phyloP scores from a whole-genome alignment of 306 rosid genomes.

The Boehmeria nivea region DNA sequence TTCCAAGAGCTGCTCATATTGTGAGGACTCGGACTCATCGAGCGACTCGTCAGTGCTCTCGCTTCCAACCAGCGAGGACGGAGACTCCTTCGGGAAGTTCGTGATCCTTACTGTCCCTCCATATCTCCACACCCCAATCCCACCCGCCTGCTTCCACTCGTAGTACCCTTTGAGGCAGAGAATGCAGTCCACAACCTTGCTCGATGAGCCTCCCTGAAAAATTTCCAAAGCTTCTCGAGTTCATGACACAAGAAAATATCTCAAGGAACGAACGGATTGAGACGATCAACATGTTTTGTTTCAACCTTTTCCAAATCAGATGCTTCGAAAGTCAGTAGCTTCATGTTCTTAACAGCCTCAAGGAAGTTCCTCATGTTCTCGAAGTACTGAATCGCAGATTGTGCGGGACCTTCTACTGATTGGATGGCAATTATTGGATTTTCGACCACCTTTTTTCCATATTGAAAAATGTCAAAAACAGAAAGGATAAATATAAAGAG shows the following conservation, averaged over 20 bases:
- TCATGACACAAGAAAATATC: background rate
- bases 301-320: slow-evolving; percentile 89
- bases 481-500: background rate
- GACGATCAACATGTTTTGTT: background rate
- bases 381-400: slow-evolving; percentile 91
- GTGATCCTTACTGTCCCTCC: slow-evolving; percentile 93
- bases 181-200: slow-evolving; percentile 93
- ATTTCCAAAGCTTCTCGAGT: slow-evolving; percentile 6
- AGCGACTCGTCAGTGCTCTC: slow-evolving; percentile 70
- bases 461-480: background rate
- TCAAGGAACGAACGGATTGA: background rate
- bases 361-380: slow-evolving; percentile 94
- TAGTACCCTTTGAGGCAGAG: slow-evolving; percentile 89
- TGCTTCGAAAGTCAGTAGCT: slow-evolving; percentile 90
- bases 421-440: slow-evolving; percentile 55
- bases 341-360: slow-evolving; percentile 79
- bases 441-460: slow-evolving; percentile 63
- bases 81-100: slow-evolving; percentile 60
- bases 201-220: slow-evolving; percentile 81
- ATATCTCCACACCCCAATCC: slow-evolving; percentile 95
- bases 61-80: slow-evolving; percentile 45
- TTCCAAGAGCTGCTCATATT: slow-evolving; percentile 69
- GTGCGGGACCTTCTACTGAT: slow-evolving; percentile 77
- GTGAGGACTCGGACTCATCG: slow-evolving; percentile 72
- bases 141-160: slow-evolving; percentile 90